Conservation (phyloP, 495 filamentous ascomycete species). For the Chaetomidium leptoderma region DNA sequence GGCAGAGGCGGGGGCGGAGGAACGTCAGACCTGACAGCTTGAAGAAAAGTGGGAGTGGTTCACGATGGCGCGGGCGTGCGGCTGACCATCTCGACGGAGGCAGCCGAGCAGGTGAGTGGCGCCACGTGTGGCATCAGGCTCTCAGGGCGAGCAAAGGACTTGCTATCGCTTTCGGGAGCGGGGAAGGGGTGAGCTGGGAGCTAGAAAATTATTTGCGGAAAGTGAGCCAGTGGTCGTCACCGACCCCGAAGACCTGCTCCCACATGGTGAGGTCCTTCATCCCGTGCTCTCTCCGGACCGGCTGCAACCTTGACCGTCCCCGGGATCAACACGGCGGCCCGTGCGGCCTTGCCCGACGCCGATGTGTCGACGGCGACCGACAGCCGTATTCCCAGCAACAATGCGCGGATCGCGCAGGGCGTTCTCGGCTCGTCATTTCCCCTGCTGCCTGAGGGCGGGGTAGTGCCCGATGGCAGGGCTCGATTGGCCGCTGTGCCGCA, state of each 20-base stretch:
- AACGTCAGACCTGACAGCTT: constrained; percentile 3
- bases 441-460: neutral
- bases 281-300: too few relatives aligned
- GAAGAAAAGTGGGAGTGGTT: neutral
- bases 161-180: too few relatives aligned
- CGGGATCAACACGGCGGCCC: neutral
- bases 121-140: neutral
- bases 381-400: neutral
- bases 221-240: too few relatives aligned
- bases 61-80: neutral
- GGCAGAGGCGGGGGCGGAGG: neutral
- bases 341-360: neutral
- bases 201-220: too few relatives aligned
- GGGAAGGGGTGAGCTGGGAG: too few relatives aligned
- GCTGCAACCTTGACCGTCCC: too few relatives aligned
- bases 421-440: neutral
- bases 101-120: neutral
- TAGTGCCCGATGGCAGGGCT: neutral
- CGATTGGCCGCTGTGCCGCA: too few relatives aligned
- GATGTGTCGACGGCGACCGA: neutral
- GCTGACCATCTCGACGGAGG: neutral
- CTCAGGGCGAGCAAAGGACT: neutral
- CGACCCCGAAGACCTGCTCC: too few relatives aligned
- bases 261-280: too few relatives aligned
- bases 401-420: neutral